Base-by-base conservation (phyloP, 1,284 basidiomycete species). In the Vanrija sp. region DNA sequence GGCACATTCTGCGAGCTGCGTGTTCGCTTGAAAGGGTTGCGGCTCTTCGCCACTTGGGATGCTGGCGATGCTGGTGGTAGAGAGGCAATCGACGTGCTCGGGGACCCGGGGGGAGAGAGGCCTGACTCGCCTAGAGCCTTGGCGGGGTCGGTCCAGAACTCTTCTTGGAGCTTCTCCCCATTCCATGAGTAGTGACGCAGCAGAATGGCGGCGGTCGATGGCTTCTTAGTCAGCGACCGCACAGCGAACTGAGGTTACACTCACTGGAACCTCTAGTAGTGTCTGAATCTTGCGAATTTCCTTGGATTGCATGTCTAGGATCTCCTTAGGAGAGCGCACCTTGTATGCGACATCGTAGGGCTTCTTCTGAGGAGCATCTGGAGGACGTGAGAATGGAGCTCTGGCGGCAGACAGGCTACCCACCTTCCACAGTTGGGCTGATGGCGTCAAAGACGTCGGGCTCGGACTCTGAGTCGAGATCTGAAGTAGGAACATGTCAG, bases 111-210 rank as follows among this genome's bases (percentile, higher is more conserved):
- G 5, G 76, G 75, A 6, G 74, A 74, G 2, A 80, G 72, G 18
- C 92, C 93, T 1, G 91, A 89, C 8, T 84, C 82, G 22, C 82
- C 79, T 39, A 86, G 82, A 5, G 92, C 82, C 9, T 79, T 77
- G 16, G 84, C 80, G 1, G 89, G 82, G 60, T 89, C 87, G 65
- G 93, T 92, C 89, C 94, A 93, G 76, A 90, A 96, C 72, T 87
- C 86, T 78, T 96, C 90, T 60, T 90, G 89, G n/a, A 98, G 82
- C 55, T 86, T 86, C 75, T 98, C 95, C 69, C 90, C 89, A 80
- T 98, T 98, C 95, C 95, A 98, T 45, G 82, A 80, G 79, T 88
- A 85, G 77, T 92, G 80, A 27, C 93, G 85, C 45, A 98, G 79
- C 6, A 98, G 80, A 44, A 94, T 80, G 1, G 86, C 83, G 2